Evolutionary conservation across 352 stramenopile species (phyloP), one percentile per base, ranked within the genome.

Genomic region (Pythium insidiosum): DNA sequence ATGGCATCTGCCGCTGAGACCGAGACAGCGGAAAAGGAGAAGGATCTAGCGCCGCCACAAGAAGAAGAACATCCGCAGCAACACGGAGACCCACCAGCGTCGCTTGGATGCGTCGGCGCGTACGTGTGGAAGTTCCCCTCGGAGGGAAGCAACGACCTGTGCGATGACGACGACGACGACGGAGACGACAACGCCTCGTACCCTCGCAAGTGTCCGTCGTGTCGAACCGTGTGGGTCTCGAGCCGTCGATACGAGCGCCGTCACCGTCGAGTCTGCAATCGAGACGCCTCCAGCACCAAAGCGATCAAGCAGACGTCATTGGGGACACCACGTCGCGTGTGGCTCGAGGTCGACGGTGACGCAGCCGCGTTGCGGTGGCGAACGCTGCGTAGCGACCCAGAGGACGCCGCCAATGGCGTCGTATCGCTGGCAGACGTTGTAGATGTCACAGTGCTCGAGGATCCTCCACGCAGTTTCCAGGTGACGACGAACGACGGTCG

Each of bases 71-170:
- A 45, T 6, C 24, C 43, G 11, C 29, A 49, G 5, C 29, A 34
- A 9, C 38, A 52, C 18, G 38, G n/a, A n/a, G n/a, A n/a, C n/a
- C n/a, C n/a, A n/a, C n/a, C n/a, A n/a, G n/a, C n/a, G n/a, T n/a
- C n/a, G n/a, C n/a, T n/a, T 56, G 26, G 56, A 63, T 33, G 21
- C 43, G 18, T 69, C 24, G 47, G 60, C 26, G 63, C 51, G 11
- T 68, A 46, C 33, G 40, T 86, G 21, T 84, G 73, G 73, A 86
- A 86, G 40, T 86, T 80, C 40, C 73, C 73, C 1, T 84, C 70
- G 1, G 73, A 86, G 58, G 73, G 70, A 16, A 82, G 60, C 43
- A 81, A 81, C 38, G 43, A 12, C 28, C 37, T 6, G 15, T 25
- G 16, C 16, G 29, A 24, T 21, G 4, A 7, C 36, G 40, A 16